phyloP scores from a whole-genome alignment of 495 filamentous ascomycete genomes.

The Trichoderma asperelloides region DNA sequence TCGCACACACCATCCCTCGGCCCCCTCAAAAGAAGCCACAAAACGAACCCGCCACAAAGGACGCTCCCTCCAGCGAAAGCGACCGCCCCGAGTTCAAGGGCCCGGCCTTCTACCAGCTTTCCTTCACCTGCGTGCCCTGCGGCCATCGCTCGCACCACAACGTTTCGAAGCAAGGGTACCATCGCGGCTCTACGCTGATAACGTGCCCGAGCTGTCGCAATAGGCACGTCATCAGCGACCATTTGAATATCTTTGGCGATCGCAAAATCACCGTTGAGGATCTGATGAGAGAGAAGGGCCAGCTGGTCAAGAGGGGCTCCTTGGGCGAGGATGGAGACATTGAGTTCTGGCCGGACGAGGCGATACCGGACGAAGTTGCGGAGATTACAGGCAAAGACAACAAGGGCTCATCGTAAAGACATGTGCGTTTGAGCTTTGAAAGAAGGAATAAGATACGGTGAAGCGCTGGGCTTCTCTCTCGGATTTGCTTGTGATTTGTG shows the following conservation, averaged over 20 bases:
- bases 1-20: slow-evolving; percentile 30
- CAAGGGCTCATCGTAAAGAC: neutral
- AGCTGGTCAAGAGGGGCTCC: slow-evolving; percentile 53
- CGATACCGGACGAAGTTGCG: neutral
- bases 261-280: slow-evolving; percentile 60
- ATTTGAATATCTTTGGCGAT: slow-evolving; percentile 71
- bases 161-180: slow-evolving; percentile 88
- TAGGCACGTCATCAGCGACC: slow-evolving; percentile 85
- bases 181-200: slow-evolving; percentile 78
- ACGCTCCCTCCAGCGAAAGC: slow-evolving; percentile 20
- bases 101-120: slow-evolving; percentile 65
- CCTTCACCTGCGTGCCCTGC: slow-evolving; percentile 91
- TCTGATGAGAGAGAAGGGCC: slow-evolving; percentile 54
- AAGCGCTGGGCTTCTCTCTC: too few relatives aligned
- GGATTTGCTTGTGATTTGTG: neutral
- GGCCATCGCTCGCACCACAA: slow-evolving; percentile 60
- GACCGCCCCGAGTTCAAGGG: slow-evolving; percentile 6
- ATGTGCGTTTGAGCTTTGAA: too few relatives aligned
- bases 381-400: neutral
- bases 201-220: slow-evolving; percentile 75
- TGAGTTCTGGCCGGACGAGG: slow-evolving; percentile 61
- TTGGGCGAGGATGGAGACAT: slow-evolving; percentile 49
- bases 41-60: slow-evolving; percentile 19
- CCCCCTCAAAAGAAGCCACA: slow-evolving; percentile 15
- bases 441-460: too few relatives aligned